Base-by-base conservation (phyloP, 805 yeast genomes). In the Myxozyma geophila region DNA sequence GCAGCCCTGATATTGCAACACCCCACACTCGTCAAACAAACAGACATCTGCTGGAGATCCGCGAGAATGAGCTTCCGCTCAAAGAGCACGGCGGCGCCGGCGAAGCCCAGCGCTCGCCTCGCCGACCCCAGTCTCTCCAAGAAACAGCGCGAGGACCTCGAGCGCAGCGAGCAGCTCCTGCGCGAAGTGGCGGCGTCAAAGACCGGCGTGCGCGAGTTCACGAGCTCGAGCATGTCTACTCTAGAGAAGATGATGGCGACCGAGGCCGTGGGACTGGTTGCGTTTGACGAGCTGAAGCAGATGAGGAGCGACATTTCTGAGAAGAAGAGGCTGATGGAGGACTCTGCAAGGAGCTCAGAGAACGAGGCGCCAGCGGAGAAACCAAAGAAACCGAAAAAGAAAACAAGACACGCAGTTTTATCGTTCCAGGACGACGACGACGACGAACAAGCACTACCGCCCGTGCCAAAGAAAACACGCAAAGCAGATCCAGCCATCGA, bases 401-500 rank as follows among this genome's bases (percentile, higher is more conserved):
- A 40, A 19, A 35, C 43, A 8, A 15, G 47, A 35, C 43, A 39
- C 17, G n/a, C 54, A 10, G 47, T 46, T 35, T 51, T 62, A 36
- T 59, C 59, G 21, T 39, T 55, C 28, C 48, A 58, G 13, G 64
- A 60, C 1, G 60, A 48, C 19, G 49, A 35, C 2, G 50, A 40
- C 2, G 56, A 58, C 35, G 69, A 67, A 12, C 55, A 67, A 6
- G 66, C 19, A 9, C 33, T 43, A 9, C 37, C 8, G 28, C 13
- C 59, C 9, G 54, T 21, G 8, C 5, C 58, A 33, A 41, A 52
- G 58, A 33, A 58, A 46, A 69, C 58, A 17, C 53, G 71, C 13
- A 61, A 61, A 44, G 61, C 62, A 6, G 72, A 70, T 58, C 55
- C 69, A 15, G 51, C 67, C 2, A 62, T 67, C n/a, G 69, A 70